These are phyloP conservation scores for Tylopilus felleus DNA, from an alignment of 768 basidiomycete genomes.

Conservation along the genomic window DNA sequence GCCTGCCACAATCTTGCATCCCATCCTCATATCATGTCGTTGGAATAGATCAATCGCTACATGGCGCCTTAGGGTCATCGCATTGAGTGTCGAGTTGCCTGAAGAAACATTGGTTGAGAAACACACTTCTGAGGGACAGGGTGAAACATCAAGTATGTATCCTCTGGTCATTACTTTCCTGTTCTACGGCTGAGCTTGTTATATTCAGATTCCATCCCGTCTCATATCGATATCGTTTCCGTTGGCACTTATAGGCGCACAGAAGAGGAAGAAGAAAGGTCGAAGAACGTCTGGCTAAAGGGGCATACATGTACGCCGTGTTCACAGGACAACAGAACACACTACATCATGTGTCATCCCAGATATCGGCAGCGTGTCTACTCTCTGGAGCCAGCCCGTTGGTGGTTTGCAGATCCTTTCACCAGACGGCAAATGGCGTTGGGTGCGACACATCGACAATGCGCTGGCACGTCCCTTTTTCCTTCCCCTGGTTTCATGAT, in stretches of 20 bases:
- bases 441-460: constrained; percentile 57
- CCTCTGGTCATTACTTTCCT: background rate
- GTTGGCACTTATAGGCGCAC: constrained; percentile 45
- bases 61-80: constrained; percentile 38
- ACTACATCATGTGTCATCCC: constrained; percentile 37
- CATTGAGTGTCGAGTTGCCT: constrained; percentile 49
- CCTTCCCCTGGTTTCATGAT: background rate
- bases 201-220: constrained; percentile 43
- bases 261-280: constrained; percentile 45
- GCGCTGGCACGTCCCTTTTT: constrained; percentile 39
- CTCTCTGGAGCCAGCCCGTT: constrained; percentile 60
- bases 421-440: constrained; percentile 51
- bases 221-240: background rate
- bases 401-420: constrained; percentile 55
- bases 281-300: constrained; percentile 56
- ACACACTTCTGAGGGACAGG: constrained; percentile 40
- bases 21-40: constrained; percentile 31
- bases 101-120: constrained; percentile 50
- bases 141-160: constrained; percentile 38
- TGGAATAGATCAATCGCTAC: background rate
- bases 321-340: background rate
- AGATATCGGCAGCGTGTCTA: constrained; percentile 54
- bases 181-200: background rate
- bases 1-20: constrained; percentile 49
- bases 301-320: constrained; percentile 48